Evolutionary conservation across 495 filamentous ascomycete species (phyloP).

Genomic region (Aspergillus ellipticus): DNA sequence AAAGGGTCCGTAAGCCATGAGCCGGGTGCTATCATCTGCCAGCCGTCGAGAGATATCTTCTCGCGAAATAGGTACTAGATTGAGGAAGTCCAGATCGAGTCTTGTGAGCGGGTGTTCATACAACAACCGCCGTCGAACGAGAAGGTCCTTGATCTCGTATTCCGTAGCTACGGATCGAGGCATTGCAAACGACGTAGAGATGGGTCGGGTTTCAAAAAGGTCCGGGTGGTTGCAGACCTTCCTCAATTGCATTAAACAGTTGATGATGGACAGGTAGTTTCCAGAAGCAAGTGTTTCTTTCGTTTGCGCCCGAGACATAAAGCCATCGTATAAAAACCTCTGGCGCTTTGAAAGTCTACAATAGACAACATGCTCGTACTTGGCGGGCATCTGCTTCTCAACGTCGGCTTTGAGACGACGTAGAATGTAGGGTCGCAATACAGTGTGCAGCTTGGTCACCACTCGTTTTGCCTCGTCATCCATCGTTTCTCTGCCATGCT

Average conservation of each 20-base stretch:
- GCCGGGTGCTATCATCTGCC: conserved; percentile 57
- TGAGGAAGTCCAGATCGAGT: conserved; percentile 74
- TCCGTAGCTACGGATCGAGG: conserved; percentile 73
- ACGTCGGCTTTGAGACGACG: conserved; percentile 94
- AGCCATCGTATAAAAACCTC: conserved; percentile 92
- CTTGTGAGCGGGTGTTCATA: conserved; percentile 60
- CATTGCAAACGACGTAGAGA: conserved; percentile 96
- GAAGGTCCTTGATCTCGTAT: conserved; percentile 70
- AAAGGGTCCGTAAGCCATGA: conserved; percentile 61
- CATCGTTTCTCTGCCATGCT: conserved; percentile 88
- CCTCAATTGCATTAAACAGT: conserved; percentile 94
- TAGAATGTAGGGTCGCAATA: conserved; percentile 88
- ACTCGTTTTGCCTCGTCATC: conserved; percentile 87
- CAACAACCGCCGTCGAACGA: conserved; percentile 66
- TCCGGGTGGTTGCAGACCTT: conserved; percentile 99
- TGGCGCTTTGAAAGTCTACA: conserved; percentile 94
- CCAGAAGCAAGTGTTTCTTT: conserved; percentile 85
- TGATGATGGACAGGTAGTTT: conserved; percentile 96
- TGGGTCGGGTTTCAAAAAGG: conserved; percentile 95
- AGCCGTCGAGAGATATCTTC: conserved; percentile 62
- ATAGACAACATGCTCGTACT: conserved; percentile 95
- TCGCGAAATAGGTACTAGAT: conserved; percentile 70
- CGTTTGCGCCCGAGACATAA: conserved; percentile 90
- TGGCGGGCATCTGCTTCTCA: conserved; percentile 98
- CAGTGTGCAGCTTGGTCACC: conserved; percentile 87